Evolutionary conservation across 495 filamentous ascomycete genomes (phyloP).

Genomic region (Penicillium soppii): DNA sequence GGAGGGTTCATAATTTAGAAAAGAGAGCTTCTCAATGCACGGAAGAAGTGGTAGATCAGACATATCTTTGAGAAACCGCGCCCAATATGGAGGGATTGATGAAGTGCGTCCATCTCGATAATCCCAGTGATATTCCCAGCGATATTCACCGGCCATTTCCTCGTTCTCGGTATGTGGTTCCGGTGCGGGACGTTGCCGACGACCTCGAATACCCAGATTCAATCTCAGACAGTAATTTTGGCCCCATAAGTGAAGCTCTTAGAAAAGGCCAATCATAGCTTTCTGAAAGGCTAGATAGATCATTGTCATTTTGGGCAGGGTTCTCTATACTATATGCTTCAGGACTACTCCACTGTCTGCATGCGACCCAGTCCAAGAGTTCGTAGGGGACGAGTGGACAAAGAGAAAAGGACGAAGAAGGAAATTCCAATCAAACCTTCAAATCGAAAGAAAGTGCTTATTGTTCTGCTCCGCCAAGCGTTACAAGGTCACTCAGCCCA

Average conservation of each 20-base stretch:
- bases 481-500: too few relatives aligned
- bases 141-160: neutral
- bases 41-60: neutral
- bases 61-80: neutral
- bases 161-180: neutral
- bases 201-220: neutral
- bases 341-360: neutral
- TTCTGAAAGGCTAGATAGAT: neutral
- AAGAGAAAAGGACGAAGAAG: too few relatives aligned
- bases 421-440: too few relatives aligned
- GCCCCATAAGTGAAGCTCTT: neutral
- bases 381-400: too few relatives aligned
- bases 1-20: neutral
- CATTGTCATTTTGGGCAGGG: neutral
- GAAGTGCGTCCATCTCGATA: neutral
- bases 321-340: neutral
- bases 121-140: neutral
- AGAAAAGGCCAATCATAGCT: neutral
- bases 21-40: neutral
- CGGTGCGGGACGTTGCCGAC: neutral
- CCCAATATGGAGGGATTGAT: neutral
- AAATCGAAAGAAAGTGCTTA: too few relatives aligned
- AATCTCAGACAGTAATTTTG: neutral
- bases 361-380: neutral
- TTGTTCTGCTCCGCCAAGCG: too few relatives aligned